Evolutionary conservation across 805 yeast species (phyloP).

Genomic region (Groenewaldozyma salmanticensis): DNA sequence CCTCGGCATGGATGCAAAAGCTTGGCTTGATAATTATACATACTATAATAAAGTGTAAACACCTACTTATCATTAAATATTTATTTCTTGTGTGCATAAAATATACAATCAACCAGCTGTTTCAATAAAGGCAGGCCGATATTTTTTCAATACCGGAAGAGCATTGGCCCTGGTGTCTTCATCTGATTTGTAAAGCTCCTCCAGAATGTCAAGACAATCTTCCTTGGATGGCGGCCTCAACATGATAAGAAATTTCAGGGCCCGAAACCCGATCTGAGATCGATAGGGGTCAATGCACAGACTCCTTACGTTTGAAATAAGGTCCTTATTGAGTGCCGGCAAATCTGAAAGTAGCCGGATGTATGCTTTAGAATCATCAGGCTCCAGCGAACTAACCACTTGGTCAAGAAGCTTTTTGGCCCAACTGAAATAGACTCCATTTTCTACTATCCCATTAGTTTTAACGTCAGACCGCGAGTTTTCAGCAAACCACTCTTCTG

Average conservation of each 20-base stretch:
- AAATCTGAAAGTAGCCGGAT: constrained; percentile 79
- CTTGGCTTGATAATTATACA: constrained; percentile 20
- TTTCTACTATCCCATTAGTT: constrained; percentile 7
- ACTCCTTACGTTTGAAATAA: constrained; percentile 58
- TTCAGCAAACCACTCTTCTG: constrained; percentile 86
- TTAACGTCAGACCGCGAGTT: constrained; percentile 8
- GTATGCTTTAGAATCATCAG: constrained; percentile 68
- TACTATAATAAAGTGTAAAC: constrained; percentile 12
- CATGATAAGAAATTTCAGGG: constrained; percentile 72
- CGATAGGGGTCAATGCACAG: constrained; percentile 82
- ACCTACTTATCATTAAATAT: not conserved
- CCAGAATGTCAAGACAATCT: constrained; percentile 28
- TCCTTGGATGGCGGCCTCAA: constrained; percentile 77
- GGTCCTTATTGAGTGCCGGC: constrained; percentile 57
- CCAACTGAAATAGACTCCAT: constrained; percentile 49
- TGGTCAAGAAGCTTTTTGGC: constrained; percentile 63
- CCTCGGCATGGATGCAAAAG: constrained; percentile 21
- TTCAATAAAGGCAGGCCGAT: constrained; percentile 18
- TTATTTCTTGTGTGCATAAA: not conserved
- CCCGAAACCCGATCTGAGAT: constrained; percentile 67
- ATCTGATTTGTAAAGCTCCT: constrained; percentile 20
- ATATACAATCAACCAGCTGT: not conserved
- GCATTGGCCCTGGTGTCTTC: constrained; percentile 14
- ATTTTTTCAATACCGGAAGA: constrained; percentile 21
- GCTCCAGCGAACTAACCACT: constrained; percentile 75